A percentile compares a stretch with the other conserved stretches of the same genome.
These are phyloP conservation scores for Citrus maxima DNA, from an alignment of 345 rosid species.

Conservation along the genomic window DNA sequence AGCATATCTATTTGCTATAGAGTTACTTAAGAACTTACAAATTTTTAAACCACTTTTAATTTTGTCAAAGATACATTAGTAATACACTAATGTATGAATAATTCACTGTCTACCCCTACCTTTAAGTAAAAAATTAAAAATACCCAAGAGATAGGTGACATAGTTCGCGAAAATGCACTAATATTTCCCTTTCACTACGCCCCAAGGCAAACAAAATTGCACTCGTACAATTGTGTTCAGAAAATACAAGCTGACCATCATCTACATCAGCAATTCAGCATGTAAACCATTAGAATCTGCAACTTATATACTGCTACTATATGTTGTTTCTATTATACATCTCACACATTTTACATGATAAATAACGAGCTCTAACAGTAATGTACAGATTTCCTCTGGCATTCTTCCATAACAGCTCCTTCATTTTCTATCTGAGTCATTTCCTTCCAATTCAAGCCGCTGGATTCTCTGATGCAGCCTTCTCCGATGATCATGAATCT, in stretches of 20 bases:
- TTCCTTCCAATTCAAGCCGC: constrained; percentile 49
- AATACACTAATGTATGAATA: too few relatives aligned
- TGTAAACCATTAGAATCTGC: background rate
- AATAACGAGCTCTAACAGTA: constrained; percentile 2
- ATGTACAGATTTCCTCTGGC: constrained; percentile 23
- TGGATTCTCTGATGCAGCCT: constrained; percentile 68
- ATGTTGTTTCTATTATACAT: background rate
- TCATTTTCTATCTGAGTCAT: constrained; percentile 24
- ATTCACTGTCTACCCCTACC: too few relatives aligned
- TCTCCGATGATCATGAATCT: constrained; percentile 82
- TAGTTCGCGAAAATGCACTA: too few relatives aligned
- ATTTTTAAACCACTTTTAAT: too few relatives aligned
- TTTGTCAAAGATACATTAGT: too few relatives aligned
- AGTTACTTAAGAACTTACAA: too few relatives aligned
- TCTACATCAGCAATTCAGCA: background rate
- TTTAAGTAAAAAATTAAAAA: too few relatives aligned
- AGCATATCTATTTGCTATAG: too few relatives aligned
- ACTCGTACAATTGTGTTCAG: background rate
- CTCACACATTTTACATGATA: background rate
- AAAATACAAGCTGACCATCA: background rate
- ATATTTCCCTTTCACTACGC: too few relatives aligned
- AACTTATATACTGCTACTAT: background rate
- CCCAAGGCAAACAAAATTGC: background rate
- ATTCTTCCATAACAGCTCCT: background rate
- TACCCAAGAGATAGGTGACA: too few relatives aligned